These are phyloP conservation scores for Glaciozyma martinii DNA, from an alignment of 768 basidiomycete species.

Conservation along the genomic window DNA sequence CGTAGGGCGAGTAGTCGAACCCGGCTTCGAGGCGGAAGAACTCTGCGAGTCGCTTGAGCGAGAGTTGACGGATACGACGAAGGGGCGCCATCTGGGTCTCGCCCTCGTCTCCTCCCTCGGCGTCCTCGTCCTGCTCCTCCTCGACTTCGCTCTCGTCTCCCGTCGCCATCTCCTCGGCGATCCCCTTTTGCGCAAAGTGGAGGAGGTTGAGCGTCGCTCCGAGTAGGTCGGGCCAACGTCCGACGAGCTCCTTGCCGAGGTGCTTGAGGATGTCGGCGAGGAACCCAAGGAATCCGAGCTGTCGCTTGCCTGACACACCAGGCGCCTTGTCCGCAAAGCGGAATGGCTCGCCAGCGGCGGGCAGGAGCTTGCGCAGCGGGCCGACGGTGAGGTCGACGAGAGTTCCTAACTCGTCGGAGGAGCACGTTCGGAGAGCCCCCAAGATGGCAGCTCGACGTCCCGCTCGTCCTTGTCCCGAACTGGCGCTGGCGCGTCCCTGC, in stretches of 20 bases:
- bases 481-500: conserved; percentile 49
- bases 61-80: conserved; percentile 67
- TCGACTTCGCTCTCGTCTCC: conserved; percentile 41
- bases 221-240: conserved; percentile 67
- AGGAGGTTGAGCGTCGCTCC: conserved; percentile 59
- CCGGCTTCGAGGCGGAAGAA: conserved; percentile 67
- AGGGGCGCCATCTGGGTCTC: conserved; percentile 38
- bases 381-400: conserved; percentile 81
- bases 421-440: conserved; percentile 58
- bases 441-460: conserved; percentile 69
- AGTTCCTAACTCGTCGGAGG: conserved; percentile 60
- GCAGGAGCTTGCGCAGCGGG: conserved; percentile 46
- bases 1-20: conserved; percentile 68
- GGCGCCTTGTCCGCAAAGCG: conserved; percentile 19
- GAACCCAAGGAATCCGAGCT: conserved; percentile 73
- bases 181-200: conserved; percentile 53
- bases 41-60: conserved; percentile 74
- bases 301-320: conserved; percentile 36
- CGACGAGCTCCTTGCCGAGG: conserved; percentile 61
- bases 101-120: conserved; percentile 22
- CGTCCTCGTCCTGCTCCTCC: conserved; percentile 26
- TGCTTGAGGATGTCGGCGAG: conserved; percentile 75
- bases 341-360: conserved; percentile 26
- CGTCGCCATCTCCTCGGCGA: conserved; percentile 35
- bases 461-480: conserved; percentile 50